Percentiles rank a stretch among this genome's conserved stretches.
Evolutionary conservation across 176 grass and related monocot genomes (phyloP).

Genomic region (Rhynchospora breviuscula): DNA sequence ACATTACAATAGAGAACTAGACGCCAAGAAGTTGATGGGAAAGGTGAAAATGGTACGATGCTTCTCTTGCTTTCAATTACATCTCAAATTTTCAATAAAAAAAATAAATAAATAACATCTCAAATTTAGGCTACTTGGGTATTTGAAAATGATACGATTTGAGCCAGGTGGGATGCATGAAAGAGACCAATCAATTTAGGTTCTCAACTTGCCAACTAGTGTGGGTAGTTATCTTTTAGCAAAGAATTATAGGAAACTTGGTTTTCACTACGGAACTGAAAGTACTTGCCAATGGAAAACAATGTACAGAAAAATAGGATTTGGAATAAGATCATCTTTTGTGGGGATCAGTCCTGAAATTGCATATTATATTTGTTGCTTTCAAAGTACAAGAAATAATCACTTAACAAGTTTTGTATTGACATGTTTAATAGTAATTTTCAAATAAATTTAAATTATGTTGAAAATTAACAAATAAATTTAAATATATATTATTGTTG

Average conservation of each 20-base stretch:
- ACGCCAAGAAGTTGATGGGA: background rate
- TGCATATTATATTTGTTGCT: too few relatives aligned
- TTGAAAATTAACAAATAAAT: too few relatives aligned
- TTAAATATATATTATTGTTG: too few relatives aligned
- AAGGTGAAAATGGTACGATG: background rate
- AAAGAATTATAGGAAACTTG: background rate
- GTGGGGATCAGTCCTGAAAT: too few relatives aligned
- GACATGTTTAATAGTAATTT: background rate
- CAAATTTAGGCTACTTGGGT: background rate
- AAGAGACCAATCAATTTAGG: background rate
- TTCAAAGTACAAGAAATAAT: too few relatives aligned
- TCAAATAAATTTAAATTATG: too few relatives aligned
- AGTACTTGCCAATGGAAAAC: background rate
- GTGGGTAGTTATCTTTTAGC: background rate
- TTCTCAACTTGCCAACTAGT: background rate
- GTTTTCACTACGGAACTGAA: background rate
- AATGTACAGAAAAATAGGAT: background rate
- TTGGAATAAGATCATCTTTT: background rate
- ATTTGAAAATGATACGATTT: background rate
- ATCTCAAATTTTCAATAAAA: conserved; percentile 3
- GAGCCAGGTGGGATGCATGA: background rate
- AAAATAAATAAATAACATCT: too few relatives aligned
- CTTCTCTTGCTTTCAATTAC: background rate
- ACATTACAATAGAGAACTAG: too few relatives aligned
- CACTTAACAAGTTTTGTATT: too few relatives aligned